phyloP scores from a whole-genome alignment of 495 filamentous ascomycete genomes.

The Penicillium paradoxum region DNA sequence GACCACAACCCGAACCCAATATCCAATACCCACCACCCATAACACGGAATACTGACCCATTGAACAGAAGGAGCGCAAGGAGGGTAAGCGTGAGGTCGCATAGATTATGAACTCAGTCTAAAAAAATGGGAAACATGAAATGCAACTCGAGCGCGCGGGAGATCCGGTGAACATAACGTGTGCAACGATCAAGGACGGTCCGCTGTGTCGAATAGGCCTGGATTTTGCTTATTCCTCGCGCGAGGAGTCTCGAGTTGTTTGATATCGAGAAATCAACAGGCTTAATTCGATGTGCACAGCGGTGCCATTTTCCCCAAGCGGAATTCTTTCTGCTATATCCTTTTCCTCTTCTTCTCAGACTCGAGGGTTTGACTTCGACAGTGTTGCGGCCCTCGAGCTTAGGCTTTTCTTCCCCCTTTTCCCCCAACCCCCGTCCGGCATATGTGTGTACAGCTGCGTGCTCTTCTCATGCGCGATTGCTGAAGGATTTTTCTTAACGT shows the following conservation, averaged over 20 bases:
- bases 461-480: conserved; percentile 69
- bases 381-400: conserved; percentile 9
- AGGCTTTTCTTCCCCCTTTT: conserved; percentile 3
- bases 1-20: conserved; percentile 2
- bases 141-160: conserved; percentile 35
- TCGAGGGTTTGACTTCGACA: conserved; percentile 1
- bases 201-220: conserved; percentile 30
- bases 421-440: conserved; percentile 54
- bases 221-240: conserved; percentile 32
- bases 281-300: conserved; percentile 32
- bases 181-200: conserved; percentile 33
- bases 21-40: not conserved
- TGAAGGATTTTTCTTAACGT: conserved; percentile 93
- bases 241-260: conserved; percentile 25
- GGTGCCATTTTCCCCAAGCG: conserved; percentile 16
- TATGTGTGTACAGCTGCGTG: conserved; percentile 99
- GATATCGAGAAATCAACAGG: conserved; percentile 33
- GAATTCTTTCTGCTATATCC: conserved; percentile 10
- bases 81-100: conserved; percentile 90
- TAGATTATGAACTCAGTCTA: conserved; percentile 45
- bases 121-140: conserved; percentile 27
- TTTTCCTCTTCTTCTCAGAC: conserved; percentile 2
- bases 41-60: conserved; percentile 36
- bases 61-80: conserved; percentile 90
- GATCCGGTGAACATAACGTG: conserved; percentile 36